Percentiles rank a stretch among this genome's conserved stretches.
These are phyloP conservation scores for Blastocystis sp. DNA, from an alignment of 352 stramenopile genomes.

Conservation along the genomic window DNA sequence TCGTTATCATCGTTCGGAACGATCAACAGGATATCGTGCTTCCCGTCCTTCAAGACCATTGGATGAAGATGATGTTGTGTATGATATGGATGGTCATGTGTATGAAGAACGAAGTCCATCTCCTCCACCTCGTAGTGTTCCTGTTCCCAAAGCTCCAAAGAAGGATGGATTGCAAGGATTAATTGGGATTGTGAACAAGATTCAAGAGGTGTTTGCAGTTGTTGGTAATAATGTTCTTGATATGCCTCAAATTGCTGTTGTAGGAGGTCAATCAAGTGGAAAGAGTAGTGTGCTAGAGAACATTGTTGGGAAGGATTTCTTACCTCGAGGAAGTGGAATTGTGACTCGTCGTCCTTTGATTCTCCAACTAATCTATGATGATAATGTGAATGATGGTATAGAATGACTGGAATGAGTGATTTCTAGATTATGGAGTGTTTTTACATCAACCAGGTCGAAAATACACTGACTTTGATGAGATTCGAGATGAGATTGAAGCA, in stretches of 20 bases:
- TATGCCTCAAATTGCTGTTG: constrained; percentile 69
- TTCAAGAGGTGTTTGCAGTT: constrained; percentile 94
- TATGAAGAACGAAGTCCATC: not conserved
- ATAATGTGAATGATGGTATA: not conserved
- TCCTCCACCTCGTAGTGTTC: not conserved
- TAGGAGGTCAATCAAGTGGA: constrained; percentile 70
- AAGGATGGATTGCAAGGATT: constrained; percentile 85
- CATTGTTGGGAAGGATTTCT: constrained; percentile 80
- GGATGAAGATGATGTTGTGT: constrained; percentile 10
- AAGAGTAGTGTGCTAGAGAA: constrained; percentile 71
- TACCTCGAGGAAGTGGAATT: constrained; percentile 91
- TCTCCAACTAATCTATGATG: constrained; percentile 80
- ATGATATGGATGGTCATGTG: not conserved
- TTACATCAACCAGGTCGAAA: constrained; percentile 84
- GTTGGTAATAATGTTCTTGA: constrained; percentile 83
- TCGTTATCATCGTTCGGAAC: not conserved
- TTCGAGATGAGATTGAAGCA: constrained; percentile 68
- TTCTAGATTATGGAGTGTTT: constrained; percentile 93
- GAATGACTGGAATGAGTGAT: constrained; percentile 68
- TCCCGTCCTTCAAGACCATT: not conserved
- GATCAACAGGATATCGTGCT: not conserved
- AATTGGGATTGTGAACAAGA: constrained; percentile 97
- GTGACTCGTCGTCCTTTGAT: constrained; percentile 92
- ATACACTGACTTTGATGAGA: constrained; percentile 90
- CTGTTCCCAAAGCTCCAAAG: constrained; percentile 61